Evolutionary conservation across 305 asterid species (phyloP), one percentile per base, ranked within the genome.

Genomic region (Plantago lanceolata): DNA sequence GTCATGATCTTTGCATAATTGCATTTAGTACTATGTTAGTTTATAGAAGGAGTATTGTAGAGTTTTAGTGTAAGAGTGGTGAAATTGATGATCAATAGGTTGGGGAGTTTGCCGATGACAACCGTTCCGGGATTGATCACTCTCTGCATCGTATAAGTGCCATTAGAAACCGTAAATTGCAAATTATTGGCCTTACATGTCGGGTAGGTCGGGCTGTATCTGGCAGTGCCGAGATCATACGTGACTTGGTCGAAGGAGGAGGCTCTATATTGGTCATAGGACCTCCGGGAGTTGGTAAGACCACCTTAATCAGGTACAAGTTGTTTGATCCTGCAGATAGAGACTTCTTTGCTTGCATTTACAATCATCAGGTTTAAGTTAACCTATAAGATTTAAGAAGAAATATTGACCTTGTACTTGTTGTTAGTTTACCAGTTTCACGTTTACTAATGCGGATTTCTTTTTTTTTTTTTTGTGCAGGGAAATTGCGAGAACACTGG

Each of bases 261-360:
- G 94, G 97, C 44, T 93, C 97, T 68, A 93, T 93, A 62, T 79
- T 90, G 79, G 94, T 93, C 81, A 93, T 93, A 57, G 96, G 99
- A 28, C 97, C 97, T 57, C 99, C 99, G 8, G 99, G 99, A 60
- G 99, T 90, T 61, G 99, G 99, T 73, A 93, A 93, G 79, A 93
- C 99, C 63, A 90, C 99, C 59, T 77, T 93, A 71, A 93, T 93
- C 81, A 90, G 99, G 99, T 88, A 80, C 45, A 26, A 3, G 48
- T 33, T 28, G 1, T 54, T 57, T 12, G 58, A 68, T 64, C 69
- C 52, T 51, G 2, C 9, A 43, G n/a, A 43, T 33, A 51, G n/a
- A 43, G 44, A 51, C 37, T 31, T 33, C 48, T 28, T 35, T 35
- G 13, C 28, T 24, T 24, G 28, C 28, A 24, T 24, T 24, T 24